Evolutionary conservation across 2,329 filamentous ascomycete species (phyloP), one percentile per base, ranked within the genome.

Genomic region (Akanthomyces muscarius): DNA sequence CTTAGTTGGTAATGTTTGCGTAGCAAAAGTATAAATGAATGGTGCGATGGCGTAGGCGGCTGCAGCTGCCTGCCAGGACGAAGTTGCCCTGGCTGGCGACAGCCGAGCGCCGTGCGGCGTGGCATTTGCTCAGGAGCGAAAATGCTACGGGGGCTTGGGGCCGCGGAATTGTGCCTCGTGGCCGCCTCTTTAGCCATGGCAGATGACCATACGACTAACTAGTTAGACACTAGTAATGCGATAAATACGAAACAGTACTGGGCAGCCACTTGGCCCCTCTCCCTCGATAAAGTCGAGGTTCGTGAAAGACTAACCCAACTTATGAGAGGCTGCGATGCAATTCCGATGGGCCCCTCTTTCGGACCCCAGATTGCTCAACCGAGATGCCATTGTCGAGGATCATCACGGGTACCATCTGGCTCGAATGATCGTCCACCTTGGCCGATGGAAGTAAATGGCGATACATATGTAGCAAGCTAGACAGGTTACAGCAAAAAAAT

Each of bases 281-380:
- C 14, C 38, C 38, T 16, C 8, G n/a, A 30, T 25, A 11, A 7
- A 38, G 5, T 10, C 18, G 10, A 25, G 10, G 14, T 8, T 14
- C 13, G 1, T 11, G 13, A 16, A 7, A 36, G 45, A 45, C 14
- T 23, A 16, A 23, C n/a, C 41, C 10, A 6, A 30, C 28, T 30
- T 30, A 30, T 5, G 16, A 59, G 33, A 41, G 18, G n/a, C 36
- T 30, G 14, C 36, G 33, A 51, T 51, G 2, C 16, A 42, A 21
- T 21, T 36, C 33, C 55, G 55, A 58, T 58, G 44, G 30, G 44
- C 44, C 55, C 45, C 45, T 30, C n/a, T 59, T 59, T 41, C 56
- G 50, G 55, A 48, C 45, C 44, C 56, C 56, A 59, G 30, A 59
- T 51, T 36, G 23, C 5, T 41, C 8, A 41, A 28, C 25, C 10